Base-by-base conservation (phyloP, 2,329 filamentous ascomycete genomes). In the Alternaria ethzedia region DNA sequence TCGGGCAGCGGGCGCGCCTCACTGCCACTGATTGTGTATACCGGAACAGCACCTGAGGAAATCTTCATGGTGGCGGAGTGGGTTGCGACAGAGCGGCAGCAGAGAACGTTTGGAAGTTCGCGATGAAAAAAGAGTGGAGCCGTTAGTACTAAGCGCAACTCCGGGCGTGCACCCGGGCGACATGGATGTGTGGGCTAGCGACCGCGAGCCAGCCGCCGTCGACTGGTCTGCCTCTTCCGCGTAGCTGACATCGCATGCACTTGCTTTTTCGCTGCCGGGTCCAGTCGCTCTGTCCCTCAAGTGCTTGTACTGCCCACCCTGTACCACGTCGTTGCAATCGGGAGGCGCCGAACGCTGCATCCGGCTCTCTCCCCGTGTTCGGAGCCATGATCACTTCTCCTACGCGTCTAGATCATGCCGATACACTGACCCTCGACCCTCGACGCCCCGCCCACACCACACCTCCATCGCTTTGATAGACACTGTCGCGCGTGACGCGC, bases 21-120 rank as follows among this genome's bases (percentile, higher is more conserved):
- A 32, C 93, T 93, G 69, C 96, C 96, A 41, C 95, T 94, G 74
- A 99, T 92, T 58, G 96, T 98, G 78, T 99, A 99, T 3, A 97
- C 94, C 61, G 92, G 92, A 63, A 97, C 91, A 47, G 90, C 87
- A 66, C 93, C 92, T 69, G 92, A 93, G 26, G 91, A 90, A 79
- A 94, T 87, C 84, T 94, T 93, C 92, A 95, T 95, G 64, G 77
- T 57, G 72, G 70, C 59, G 65, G 60, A 15, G 59, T 52, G 28
- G 21, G 21, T 21, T 52, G 59, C 63, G 54, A 56, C 57, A 59
- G 45, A n/a, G 15, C 47, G 20, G 54, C 28, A 2, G 59, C 28
- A 11, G 36, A n/a, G 47, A 45, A 41, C 36, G 15, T 41, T 41
- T 41, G 36, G 54, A 61, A 61, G 54, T 51, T 58, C 26, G 54